Percentiles rank a stretch among this genome's conserved stretches.
phyloP scores from a whole-genome alignment of 2,329 filamentous ascomycete species.

The Cryphonectria parasitica region DNA sequence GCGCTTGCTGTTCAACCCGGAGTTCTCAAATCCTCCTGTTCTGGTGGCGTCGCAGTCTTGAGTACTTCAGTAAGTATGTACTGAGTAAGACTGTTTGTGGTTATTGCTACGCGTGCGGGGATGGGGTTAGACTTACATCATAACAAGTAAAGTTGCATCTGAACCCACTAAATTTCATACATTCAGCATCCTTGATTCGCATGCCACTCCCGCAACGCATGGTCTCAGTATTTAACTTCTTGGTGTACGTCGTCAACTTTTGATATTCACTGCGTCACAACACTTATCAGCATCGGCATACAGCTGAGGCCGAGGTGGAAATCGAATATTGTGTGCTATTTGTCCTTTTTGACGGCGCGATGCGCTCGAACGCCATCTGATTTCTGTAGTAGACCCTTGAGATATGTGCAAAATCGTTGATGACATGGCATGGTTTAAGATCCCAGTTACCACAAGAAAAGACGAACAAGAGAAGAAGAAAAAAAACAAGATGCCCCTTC shows the following conservation, averaged over 20 bases:
- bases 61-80: background rate
- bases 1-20: constrained; percentile 17
- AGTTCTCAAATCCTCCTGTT: background rate
- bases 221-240: no score
- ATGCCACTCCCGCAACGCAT: background rate
- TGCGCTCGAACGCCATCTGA: background rate
- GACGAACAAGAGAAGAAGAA: background rate
- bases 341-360: background rate
- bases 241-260: no score
- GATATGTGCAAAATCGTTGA: background rate
- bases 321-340: no score
- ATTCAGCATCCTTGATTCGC: background rate
- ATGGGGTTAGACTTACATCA: background rate
- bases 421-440: background rate
- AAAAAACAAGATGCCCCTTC: background rate
- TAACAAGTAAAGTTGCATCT: background rate
- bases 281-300: no score
- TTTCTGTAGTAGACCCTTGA: background rate
- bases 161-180: background rate
- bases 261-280: no score
- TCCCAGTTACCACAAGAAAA: background rate
- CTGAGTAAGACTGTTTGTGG: background rate
- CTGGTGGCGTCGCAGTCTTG: background rate
- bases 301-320: no score
- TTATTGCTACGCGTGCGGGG: background rate